Conservation (phyloP, 352 stramenopile species). For the Phytophthora parvispora region DNA sequence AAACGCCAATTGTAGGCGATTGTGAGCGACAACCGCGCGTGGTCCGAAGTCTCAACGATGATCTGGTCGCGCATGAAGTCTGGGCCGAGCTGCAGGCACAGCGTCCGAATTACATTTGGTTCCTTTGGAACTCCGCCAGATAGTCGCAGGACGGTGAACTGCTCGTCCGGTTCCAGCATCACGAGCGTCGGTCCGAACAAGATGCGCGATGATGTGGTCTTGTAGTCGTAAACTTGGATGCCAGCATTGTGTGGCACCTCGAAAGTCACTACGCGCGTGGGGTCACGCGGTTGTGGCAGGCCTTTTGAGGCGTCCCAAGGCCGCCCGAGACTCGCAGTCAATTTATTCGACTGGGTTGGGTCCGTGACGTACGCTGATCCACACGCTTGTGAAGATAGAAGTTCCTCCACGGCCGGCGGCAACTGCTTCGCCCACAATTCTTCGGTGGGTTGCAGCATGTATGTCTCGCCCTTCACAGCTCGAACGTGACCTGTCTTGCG, state of each 20-base stretch:
- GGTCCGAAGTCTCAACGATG: conserved; percentile 86
- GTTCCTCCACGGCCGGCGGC: conserved; percentile 69
- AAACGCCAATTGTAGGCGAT: conserved; percentile 92
- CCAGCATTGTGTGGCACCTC: conserved; percentile 86
- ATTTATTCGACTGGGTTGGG: conserved; percentile 37
- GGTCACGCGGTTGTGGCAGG: conserved; percentile 45
- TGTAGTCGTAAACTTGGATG: conserved; percentile 90
- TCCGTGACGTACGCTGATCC: conserved; percentile 75
- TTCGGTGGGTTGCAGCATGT: conserved; percentile 87
- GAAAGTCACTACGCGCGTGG: conserved; percentile 79
- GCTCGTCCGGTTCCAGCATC: conserved; percentile 86
- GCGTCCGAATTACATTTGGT: conserved; percentile 83
- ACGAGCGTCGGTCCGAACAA: conserved; percentile 84
- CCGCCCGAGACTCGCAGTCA: conserved; percentile 30
- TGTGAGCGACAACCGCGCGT: conserved; percentile 77
- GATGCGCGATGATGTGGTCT: conserved; percentile 83
- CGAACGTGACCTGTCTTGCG: conserved; percentile 81
- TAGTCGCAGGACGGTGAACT: conserved; percentile 85
- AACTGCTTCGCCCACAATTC: conserved; percentile 81
- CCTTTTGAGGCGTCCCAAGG: conserved; percentile 14
- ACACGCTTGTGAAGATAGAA: conserved; percentile 61
- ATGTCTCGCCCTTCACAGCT: conserved; percentile 79
- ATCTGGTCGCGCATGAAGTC: conserved; percentile 91
- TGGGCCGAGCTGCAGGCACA: conserved; percentile 82
- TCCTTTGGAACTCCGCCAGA: conserved; percentile 76